These are phyloP conservation scores for Pythium phragmiticola DNA, from an alignment of 352 stramenopile genomes.

Conservation along the genomic window DNA sequence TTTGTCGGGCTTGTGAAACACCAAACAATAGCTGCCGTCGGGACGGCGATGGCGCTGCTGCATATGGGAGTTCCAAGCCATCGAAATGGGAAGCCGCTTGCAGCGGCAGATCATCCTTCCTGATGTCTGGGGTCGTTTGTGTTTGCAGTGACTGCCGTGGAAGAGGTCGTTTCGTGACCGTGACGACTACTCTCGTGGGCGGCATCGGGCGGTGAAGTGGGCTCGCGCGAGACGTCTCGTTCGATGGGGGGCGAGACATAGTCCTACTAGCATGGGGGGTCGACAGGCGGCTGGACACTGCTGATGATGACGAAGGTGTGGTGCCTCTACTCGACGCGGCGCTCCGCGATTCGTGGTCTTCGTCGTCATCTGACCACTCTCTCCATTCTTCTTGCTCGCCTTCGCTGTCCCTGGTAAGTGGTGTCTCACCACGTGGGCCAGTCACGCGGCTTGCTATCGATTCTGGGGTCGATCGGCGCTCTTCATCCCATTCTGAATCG, in stretches of 20 bases:
- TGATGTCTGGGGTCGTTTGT: not conserved
- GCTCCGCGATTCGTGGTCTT: not conserved
- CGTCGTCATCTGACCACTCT: slow-evolving; percentile 18
- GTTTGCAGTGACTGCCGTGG: not conserved
- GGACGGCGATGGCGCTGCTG: slow-evolving; percentile 10
- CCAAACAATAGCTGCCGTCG: slow-evolving; percentile 30
- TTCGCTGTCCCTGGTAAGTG: slow-evolving; percentile 14
- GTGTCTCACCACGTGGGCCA: slow-evolving; percentile 13
- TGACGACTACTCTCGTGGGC: slow-evolving; percentile 13
- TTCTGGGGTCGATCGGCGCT: slow-evolving; percentile 8
- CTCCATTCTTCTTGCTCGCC: slow-evolving; percentile 10
- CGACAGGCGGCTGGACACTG: slow-evolving; percentile 18
- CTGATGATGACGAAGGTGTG: slow-evolving; percentile 8
- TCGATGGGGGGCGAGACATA: not conserved
- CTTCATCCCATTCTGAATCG: not conserved
- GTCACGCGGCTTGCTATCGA: not conserved
- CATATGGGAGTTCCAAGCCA: not conserved
- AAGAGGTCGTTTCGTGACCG: slow-evolving; percentile 4
- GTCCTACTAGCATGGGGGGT: slow-evolving; percentile 1
- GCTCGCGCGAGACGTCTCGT: not conserved
- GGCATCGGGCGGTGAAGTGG: not conserved
- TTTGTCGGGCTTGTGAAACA: slow-evolving; percentile 16
- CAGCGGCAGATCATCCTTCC: not conserved
- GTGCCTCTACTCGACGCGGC: slow-evolving; percentile 4
- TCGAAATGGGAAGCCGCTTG: not conserved